These are phyloP conservation scores for Pistacia integerrima DNA, from an alignment of 345 rosid species.

Conservation along the genomic window DNA sequence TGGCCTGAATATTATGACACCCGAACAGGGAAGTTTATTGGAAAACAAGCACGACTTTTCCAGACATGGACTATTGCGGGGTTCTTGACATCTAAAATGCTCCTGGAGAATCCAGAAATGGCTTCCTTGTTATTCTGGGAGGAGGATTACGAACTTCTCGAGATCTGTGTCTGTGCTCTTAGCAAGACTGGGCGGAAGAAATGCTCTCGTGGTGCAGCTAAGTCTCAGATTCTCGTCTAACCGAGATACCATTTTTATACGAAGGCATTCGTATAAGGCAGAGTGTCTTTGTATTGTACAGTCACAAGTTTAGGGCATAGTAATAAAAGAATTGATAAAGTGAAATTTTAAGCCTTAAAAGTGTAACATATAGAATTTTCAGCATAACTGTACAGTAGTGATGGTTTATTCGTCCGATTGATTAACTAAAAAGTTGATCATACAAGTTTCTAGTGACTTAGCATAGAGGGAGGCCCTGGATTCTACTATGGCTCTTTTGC, in stretches of 20 bases:
- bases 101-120: conserved; percentile 76
- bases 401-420: conserved; percentile 8
- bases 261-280: neutral
- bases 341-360: neutral
- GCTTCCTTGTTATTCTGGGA: conserved; percentile 86
- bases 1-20: conserved; percentile 99
- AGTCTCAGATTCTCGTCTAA: conserved; percentile 85
- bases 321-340: conserved; percentile 5
- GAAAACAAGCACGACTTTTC: conserved; percentile 83
- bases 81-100: conserved; percentile 76
- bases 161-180: conserved; percentile 84
- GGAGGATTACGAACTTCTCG: conserved; percentile 92
- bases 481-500: conserved; percentile 8
- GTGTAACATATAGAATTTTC: conserved; percentile 10
- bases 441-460: neutral
- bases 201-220: conserved; percentile 91
- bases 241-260: neutral
- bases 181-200: conserved; percentile 78
- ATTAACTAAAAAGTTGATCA: conserved; percentile 3
- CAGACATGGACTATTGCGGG: conserved; percentile 98
- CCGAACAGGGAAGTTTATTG: conserved; percentile 80
- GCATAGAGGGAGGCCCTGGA: conserved; percentile 3
- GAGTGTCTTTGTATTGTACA: conserved; percentile 31
- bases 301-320: conserved; percentile 24
- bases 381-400: neutral